Percentiles rank a stretch among this genome's conserved stretches.
Conservation (phyloP, 352 stramenopile genomes). For the Aphanomyces invadans region DNA sequence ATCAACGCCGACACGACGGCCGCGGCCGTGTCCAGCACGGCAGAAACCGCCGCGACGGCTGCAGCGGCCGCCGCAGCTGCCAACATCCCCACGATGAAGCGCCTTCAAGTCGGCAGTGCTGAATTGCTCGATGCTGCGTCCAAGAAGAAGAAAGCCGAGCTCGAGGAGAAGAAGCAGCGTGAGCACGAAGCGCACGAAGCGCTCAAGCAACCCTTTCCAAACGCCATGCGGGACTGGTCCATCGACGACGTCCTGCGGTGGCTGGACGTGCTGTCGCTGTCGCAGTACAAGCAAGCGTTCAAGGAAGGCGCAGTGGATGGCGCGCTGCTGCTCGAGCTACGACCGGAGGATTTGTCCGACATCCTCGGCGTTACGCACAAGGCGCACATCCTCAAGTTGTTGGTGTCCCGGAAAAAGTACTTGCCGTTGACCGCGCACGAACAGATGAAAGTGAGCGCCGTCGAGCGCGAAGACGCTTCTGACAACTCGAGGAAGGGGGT, state of each 20-base stretch:
- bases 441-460: constrained; percentile 38
- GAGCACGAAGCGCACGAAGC: constrained; percentile 50
- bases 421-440: constrained; percentile 75
- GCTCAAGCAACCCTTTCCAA: constrained; percentile 56
- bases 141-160: constrained; percentile 68
- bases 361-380: constrained; percentile 87
- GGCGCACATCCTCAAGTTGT: constrained; percentile 87
- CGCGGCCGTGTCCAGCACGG: constrained; percentile 76
- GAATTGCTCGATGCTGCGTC: constrained; percentile 54
- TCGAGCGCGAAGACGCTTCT: constrained; percentile 45
- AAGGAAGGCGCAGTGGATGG: constrained; percentile 86
- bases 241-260: constrained; percentile 89
- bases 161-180: constrained; percentile 43
- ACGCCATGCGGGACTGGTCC: constrained; percentile 68
- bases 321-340: constrained; percentile 87
- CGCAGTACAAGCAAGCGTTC: constrained; percentile 89
- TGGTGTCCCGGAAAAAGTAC: constrained; percentile 81
- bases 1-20: constrained; percentile 91
- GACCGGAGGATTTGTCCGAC: constrained; percentile 86
- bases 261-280: constrained; percentile 85
- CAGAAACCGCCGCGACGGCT: constrained; percentile 80
- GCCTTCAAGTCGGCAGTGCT: constrained; percentile 48
- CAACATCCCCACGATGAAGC: constrained; percentile 78
- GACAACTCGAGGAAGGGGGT: constrained; percentile 29
- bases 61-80: constrained; percentile 79